These are phyloP conservation scores for Eucalyptus microcorys DNA, from an alignment of 345 rosid genomes.

Conservation along the genomic window DNA sequence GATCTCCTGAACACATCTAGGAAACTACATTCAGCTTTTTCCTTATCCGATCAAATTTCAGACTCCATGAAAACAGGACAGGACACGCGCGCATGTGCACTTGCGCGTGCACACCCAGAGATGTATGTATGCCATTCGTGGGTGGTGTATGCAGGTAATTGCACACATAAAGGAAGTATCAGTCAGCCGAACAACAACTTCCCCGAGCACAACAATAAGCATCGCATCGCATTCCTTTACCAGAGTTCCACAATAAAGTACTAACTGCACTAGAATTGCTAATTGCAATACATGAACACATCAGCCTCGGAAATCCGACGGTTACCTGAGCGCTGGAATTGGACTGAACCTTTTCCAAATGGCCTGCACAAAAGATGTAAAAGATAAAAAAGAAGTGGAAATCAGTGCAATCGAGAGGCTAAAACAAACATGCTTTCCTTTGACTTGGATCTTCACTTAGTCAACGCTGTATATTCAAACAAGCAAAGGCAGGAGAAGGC, in stretches of 20 bases:
- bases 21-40: not conserved
- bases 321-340: not conserved
- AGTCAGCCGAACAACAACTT: not conserved
- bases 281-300: not conserved
- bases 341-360: not conserved
- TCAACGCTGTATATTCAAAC: not conserved
- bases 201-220: not conserved
- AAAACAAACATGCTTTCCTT: not conserved
- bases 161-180: not conserved
- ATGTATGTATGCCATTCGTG: not conserved
- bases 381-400: not conserved
- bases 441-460: not conserved
- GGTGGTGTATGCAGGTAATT: not conserved
- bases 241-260: not conserved
- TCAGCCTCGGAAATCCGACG: not conserved
- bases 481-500: not conserved
- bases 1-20: not conserved
- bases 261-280: not conserved
- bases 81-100: fast-evolving
- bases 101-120: not conserved
- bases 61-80: not conserved
- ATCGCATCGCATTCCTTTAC: not conserved
- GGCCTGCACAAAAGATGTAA: not conserved
- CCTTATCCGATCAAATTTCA: not conserved
- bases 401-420: not conserved